Evolutionary conservation across 2,329 filamentous ascomycete genomes (phyloP), one percentile per base, ranked within the genome.

Genomic region (Lecanosticta acicola): DNA sequence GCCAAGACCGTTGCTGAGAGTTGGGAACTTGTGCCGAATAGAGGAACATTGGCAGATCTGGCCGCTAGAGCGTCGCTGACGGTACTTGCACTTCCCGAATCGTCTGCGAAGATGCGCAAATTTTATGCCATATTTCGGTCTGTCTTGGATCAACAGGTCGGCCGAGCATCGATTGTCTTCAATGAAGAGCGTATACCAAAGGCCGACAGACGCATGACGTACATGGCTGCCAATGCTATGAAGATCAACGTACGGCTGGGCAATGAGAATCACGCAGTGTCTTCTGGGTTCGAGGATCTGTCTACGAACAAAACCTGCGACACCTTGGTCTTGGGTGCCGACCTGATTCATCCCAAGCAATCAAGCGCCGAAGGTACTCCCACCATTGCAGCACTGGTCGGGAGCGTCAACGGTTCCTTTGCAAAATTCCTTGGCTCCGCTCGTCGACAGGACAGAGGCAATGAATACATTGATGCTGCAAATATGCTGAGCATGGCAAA

Each of bases 301-400:
- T 14, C 9, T 18, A 17, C n/a, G n/a, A 7, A 5, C 11, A 13
- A 4, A 13, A 1, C 9, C 1, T 29, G n/a, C 5, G 38, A 59
- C 7, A 68, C 67, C 0, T 65, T 73, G 46, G 49, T 72, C 5
- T 50, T 72, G 4, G 70, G 71, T 0, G 66, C 65, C 0, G 72
- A 75, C 48, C 65, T 72, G 1, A 68, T 66, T 0, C 72, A 75
- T 49, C 67, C 71, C 0, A 55, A 56, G 17, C 11, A 10, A 5
- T 5, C 14, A 4, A 19, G 17, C 11, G 13, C 17, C 4, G 17
- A 34, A 34, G 32, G 32, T 9, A 58, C 55, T 0, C 70, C 70
- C 0, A 71, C 67, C 0, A 64, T 73, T 11, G 68, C 70, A 1
- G 63, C 63, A 2, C 55, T 73, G 1, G 71, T 72, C 8, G 69